Evolutionary conservation across 83 land plant genomes (phyloP), one percentile per base, ranked within the genome.

Genomic region (Diphasiastrum complanatum): DNA sequence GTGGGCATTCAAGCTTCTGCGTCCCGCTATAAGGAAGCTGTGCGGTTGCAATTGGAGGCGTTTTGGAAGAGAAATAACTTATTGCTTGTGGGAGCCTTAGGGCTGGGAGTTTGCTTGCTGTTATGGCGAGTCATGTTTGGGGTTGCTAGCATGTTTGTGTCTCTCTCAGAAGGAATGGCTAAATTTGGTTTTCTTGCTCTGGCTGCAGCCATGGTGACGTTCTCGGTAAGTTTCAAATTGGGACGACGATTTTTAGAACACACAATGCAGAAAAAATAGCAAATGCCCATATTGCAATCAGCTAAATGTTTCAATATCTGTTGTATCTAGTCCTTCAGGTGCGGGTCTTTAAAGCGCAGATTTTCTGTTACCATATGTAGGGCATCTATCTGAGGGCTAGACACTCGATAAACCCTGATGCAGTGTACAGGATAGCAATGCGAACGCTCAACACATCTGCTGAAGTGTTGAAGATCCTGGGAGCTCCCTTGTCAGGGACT

Each of bases 181-280:
- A 89, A 89, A 81, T 93, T 85, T 76, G 99, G 99, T 1, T 93
- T 93, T 48, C 91, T 93, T 33, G 99, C 96, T 3, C 80, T 93
- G 8, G 95, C 99, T 0, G 51, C 89, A 43, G 83, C 91, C 14
- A 80, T 90, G 12, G 99, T 93, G 2, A 71, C 96, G 36, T 83
- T 93, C 40, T 47, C 83, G 63, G 97, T 91, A 47, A 79, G 92
- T 60, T 4, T 29, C 54, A 10, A 4, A 30, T 24, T 10, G 1
- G 2, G 41, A 8, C 20, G 30, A 26, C 40, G 23, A 20, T 10
- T 16, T 1, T 52, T 65, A 51, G 52, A 45, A n/a, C 27, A 1
- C 11, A 18, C 29, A 10, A 46, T 45, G 24, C 4, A 11, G n/a
- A 12, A 41, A 38, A 33, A 1, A 2, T 33, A 19, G 22, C 0